Evolutionary conservation across 2,329 filamentous ascomycete species (phyloP), one percentile per base, ranked within the genome.

Genomic region (Ceratocystiopsis minuta): DNA sequence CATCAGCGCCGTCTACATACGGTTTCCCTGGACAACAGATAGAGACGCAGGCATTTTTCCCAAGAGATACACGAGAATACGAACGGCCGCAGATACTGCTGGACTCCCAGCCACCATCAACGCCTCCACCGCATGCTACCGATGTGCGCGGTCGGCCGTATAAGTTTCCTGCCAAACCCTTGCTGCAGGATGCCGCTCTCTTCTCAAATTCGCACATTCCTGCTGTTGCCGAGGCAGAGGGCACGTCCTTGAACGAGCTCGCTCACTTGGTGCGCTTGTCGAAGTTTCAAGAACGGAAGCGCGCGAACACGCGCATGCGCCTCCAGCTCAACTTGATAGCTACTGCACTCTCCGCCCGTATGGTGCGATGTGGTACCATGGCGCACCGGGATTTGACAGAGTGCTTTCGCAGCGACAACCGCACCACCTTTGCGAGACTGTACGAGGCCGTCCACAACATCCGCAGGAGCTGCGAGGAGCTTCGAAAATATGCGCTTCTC

Each of bases 401-500:
- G 51, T 75, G 72, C 59, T 86, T 88, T 58, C 75, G 80, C 46
- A 73, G 72, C 40, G 82, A 86, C 55, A 80, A 90, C 60, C 84
- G 84, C 63, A 78, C 78, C 53, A 71, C 67, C 46, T 90, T 90
- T 64, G 72, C 76, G 34, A 70, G 67, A 48, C 61, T 90, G 36
- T 85, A 82, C 58, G 79, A 78, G 65, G 80, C 81, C 44, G 70
- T 88, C 45, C 78, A 85, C 58, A 78, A 87, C 63, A 79, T 87
- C 48, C 73, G 80, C 54, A 78, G 75, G 57, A 84, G 80, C 54
- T 83, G 79, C 60, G 77, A 84, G 51, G 76, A 78, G 50, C 75
- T 76, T 36, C 70, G 77, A 45, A 73, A 75, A 46, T 83, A 76
- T 61, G 78, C 79, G 40, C 62, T 82, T 38, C 60, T 82, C 56